A percentile compares a stretch with the other conserved stretches of the same genome.
Conservation (phyloP, 768 basidiomycete species). For the Jaapia argillacea region DNA sequence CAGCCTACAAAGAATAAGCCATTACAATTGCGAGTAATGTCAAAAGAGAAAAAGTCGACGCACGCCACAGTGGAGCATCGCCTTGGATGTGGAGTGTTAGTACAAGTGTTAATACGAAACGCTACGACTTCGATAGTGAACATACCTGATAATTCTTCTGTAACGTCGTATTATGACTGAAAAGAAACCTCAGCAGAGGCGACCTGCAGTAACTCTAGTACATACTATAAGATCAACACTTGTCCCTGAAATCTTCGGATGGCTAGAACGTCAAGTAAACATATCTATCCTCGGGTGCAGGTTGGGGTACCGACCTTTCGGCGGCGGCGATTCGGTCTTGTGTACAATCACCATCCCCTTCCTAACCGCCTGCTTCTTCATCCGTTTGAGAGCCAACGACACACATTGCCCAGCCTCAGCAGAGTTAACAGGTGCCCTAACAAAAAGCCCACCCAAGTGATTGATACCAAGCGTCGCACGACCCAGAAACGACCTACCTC, state of each 20-base stretch:
- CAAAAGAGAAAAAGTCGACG: constrained; percentile 13
- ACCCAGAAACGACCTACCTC: constrained; percentile 32
- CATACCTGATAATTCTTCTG: constrained; percentile 88
- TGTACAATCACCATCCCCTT: constrained; percentile 94
- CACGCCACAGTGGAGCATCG: constrained; percentile 91
- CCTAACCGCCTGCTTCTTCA: constrained; percentile 68
- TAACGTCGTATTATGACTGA: constrained; percentile 83
- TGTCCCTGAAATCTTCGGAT: constrained; percentile 86
- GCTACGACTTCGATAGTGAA: constrained; percentile 1
- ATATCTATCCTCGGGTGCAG: constrained; percentile 1
- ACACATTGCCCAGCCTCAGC: constrained; percentile 97
- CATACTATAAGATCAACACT: constrained; percentile 86
- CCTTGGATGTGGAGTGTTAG: constrained; percentile 26
- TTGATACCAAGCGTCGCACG: neutral
- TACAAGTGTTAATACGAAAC: constrained; percentile 1
- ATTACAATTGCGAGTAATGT: constrained; percentile 4
- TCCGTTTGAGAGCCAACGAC: constrained; percentile 84
- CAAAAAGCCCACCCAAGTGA: constrained; percentile 1
- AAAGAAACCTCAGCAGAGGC: constrained; percentile 2
- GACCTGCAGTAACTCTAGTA: constrained; percentile 6
- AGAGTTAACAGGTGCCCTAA: constrained; percentile 64
- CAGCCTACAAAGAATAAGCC: constrained; percentile 40
- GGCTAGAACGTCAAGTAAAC: constrained; percentile 29
- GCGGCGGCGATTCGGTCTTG: constrained; percentile 68
- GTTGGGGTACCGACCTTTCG: too few relatives aligned